A percentile compares a stretch with the other conserved stretches of the same genome.
Conservation (phyloP, 805 yeast species). For the Nadsonia fulvescens region DNA sequence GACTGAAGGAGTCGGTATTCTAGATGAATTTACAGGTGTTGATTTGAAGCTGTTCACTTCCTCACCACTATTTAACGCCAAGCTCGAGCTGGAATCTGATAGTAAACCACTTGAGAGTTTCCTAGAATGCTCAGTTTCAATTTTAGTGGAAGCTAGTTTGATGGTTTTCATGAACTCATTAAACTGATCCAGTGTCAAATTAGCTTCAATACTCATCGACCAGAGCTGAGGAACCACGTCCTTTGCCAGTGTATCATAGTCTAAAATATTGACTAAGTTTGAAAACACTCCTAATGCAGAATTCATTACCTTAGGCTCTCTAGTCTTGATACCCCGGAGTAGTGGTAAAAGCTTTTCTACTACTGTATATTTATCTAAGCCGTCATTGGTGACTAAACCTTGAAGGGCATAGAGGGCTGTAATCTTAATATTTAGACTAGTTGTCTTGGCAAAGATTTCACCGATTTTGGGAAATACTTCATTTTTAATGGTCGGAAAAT, state of each 20-base stretch:
- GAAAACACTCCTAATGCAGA: constrained; percentile 28
- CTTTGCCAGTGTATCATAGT: constrained; percentile 33
- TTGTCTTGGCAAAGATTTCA: constrained; percentile 64
- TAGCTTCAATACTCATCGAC: constrained; percentile 29
- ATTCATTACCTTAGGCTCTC: constrained; percentile 47
- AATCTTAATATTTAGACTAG: constrained; percentile 61
- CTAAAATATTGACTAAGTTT: constrained; percentile 21
- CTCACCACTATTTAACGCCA: too few species aligned
- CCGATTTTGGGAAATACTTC: constrained; percentile 58
- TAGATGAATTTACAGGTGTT: too few species aligned
- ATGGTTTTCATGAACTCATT: constrained; percentile 22
- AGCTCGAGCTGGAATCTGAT: too few species aligned
- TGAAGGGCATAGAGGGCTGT: constrained; percentile 46
- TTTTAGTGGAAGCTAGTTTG: constrained; percentile 23
- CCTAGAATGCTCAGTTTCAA: constrained; percentile 27
- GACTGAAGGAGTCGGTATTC: too few species aligned
- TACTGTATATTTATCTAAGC: constrained; percentile 53
- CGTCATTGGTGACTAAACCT: constrained; percentile 24
- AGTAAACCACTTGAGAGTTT: too few species aligned
- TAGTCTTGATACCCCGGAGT: constrained; percentile 53
- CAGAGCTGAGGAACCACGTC: constrained; percentile 36
- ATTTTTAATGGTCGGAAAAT: constrained; percentile 54
- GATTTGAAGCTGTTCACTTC: too few species aligned
- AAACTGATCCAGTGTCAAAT: constrained; percentile 26
- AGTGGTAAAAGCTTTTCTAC: constrained; percentile 71